Evolutionary conservation across 768 basidiomycete genomes (phyloP).

Genomic region (Xerocomus spinulosus): DNA sequence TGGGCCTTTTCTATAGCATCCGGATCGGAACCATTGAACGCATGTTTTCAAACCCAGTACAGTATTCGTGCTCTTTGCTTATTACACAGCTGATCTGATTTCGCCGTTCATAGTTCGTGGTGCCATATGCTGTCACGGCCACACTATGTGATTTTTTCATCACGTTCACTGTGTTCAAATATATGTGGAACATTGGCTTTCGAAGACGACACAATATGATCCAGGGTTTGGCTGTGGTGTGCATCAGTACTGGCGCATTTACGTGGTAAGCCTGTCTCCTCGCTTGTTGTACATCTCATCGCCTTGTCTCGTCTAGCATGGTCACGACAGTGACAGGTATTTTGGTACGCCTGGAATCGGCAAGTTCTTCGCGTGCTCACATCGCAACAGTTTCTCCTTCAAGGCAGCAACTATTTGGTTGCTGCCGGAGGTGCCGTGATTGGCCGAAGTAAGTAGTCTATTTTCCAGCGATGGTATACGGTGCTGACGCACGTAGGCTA

Average conservation of each 20-base stretch:
- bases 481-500: conserved; percentile 6
- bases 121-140: not conserved
- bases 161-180: conserved; percentile 5
- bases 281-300: not conserved
- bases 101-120: not conserved
- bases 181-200: conserved; percentile 18
- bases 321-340: not conserved
- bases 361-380: not conserved
- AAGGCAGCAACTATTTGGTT: not conserved
- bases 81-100: not conserved
- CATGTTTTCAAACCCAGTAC: not conserved
- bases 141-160: conserved; percentile 2
- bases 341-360: not conserved
- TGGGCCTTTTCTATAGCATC: not conserved
- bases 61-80: not conserved
- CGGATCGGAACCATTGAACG: not conserved
- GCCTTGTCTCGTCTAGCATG: not conserved
- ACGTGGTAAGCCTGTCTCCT: conserved; percentile 6
- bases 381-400: conserved; percentile 1
- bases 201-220: conserved; percentile 3
- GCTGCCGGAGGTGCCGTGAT: not conserved
- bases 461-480: not conserved
- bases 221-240: conserved; percentile 10
- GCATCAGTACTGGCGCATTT: conserved; percentile 8
- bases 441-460: conserved; percentile 3